Conservation (phyloP, 129 eudicot species). For the Solidago caesia region DNA sequence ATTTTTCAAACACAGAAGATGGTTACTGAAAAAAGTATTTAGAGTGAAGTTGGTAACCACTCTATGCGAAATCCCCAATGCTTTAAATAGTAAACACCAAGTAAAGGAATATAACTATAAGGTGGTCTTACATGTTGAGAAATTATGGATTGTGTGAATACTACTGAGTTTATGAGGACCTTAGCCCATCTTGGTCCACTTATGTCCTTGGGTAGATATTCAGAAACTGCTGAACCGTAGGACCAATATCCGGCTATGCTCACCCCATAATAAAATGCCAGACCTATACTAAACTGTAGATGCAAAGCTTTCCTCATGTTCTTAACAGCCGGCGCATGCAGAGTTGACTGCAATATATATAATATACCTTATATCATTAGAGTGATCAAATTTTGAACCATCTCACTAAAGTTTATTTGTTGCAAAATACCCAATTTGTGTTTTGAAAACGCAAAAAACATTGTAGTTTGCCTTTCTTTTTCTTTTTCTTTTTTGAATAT, state of each 20-base stretch:
- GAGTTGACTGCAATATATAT: constrained; percentile 47
- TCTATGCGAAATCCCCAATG: neutral
- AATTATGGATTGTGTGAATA: constrained; percentile 48
- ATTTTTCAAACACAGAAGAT: neutral
- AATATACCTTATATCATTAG: neutral
- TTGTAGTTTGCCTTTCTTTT: neutral
- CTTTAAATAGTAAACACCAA: neutral
- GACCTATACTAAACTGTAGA: constrained; percentile 49
- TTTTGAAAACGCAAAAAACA: neutral
- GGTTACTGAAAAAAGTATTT: neutral
- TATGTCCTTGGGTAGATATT: constrained; percentile 51
- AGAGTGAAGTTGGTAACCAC: neutral
- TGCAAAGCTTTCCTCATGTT: constrained; percentile 67
- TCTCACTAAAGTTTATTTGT: neutral
- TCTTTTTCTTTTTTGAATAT: neutral
- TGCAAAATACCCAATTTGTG: neutral
- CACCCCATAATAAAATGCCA: constrained; percentile 48
- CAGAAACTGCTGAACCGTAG: constrained; percentile 57
- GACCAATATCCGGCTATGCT: constrained; percentile 62
- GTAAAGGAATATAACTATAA: neutral
- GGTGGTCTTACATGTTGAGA: constrained; percentile 63
- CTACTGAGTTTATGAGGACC: constrained; percentile 46
- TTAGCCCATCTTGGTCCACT: constrained; percentile 63
- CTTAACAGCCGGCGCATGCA: constrained; percentile 50
- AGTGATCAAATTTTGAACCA: neutral